A percentile compares a stretch with the other conserved stretches of the same genome.
These are phyloP conservation scores for Chloropicon primus DNA, from an alignment of 139 green algal species.

Conservation along the genomic window DNA sequence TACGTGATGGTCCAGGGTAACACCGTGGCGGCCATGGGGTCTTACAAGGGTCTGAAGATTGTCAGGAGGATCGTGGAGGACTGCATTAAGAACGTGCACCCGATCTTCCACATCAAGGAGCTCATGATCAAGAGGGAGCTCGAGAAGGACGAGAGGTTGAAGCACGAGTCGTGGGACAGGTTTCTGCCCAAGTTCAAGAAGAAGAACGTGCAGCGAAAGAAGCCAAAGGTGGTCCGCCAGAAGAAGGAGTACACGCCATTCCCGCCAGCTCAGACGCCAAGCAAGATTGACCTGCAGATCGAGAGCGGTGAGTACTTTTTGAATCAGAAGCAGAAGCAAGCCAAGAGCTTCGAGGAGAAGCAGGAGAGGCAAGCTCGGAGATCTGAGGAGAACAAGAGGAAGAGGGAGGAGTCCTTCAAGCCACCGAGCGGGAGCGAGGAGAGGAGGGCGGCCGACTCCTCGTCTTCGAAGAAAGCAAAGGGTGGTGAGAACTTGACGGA, in stretches of 20 bases:
- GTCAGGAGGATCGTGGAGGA: conserved; percentile 91
- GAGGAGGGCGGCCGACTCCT: background rate
- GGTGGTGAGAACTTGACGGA: conserved; percentile 14
- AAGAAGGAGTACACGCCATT: conserved; percentile 92
- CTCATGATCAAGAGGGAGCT: conserved; percentile 34
- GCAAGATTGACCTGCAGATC: conserved; percentile 71
- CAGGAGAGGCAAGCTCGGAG: conserved; percentile 45
- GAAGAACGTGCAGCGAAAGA: conserved; percentile 90
- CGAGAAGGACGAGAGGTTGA: conserved; percentile 62
- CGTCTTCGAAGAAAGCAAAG: conserved; percentile 1
- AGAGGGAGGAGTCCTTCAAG: conserved; percentile 68
- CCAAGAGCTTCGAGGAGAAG: conserved; percentile 21
- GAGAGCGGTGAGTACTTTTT: conserved; percentile 96
- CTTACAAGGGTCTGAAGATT: conserved; percentile 82
- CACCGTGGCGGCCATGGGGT: conserved; percentile 91
- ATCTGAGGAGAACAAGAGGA: conserved; percentile 36
- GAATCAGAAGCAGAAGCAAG: conserved; percentile 31
- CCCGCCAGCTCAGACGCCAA: conserved; percentile 77
- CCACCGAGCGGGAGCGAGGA: conserved; percentile 43
- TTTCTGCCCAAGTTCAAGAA: conserved; percentile 99
- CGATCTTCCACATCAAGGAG: conserved; percentile 95
- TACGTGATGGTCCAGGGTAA: conserved; percentile 95
- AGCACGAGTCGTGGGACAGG: conserved; percentile 86
- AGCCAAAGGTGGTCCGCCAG: conserved; percentile 47
- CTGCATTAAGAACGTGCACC: conserved; percentile 94